Conservation (phyloP, 805 yeast genomes). For the Saccharomycopsis sp. region DNA sequence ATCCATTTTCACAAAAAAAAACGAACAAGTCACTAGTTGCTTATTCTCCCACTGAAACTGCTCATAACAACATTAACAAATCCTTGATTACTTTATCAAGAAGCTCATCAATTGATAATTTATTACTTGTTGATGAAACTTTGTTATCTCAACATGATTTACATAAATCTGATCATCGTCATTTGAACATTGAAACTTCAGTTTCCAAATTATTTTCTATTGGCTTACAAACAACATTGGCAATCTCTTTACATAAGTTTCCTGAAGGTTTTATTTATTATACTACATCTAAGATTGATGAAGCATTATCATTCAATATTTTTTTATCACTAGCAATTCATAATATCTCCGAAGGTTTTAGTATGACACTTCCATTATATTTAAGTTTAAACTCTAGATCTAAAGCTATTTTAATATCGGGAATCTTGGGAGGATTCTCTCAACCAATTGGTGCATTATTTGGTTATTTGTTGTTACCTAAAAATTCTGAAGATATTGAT, state of each 20-base stretch:
- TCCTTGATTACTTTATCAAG: background rate
- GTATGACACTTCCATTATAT: slow-evolving; percentile 85
- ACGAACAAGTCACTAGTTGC: slow-evolving; percentile 5
- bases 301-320: slow-evolving; percentile 61
- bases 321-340: slow-evolving; percentile 81
- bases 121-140: slow-evolving; percentile 8
- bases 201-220: slow-evolving; percentile 70
- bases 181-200: slow-evolving; percentile 61
- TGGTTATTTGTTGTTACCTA: slow-evolving; percentile 45
- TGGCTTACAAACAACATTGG: slow-evolving; percentile 84
- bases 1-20: slow-evolving; percentile 13
- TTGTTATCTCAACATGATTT: slow-evolving; percentile 23
- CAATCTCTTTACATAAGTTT: slow-evolving; percentile 78
- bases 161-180: slow-evolving; percentile 52
- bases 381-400: slow-evolving; percentile 55
- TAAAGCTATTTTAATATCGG: slow-evolving; percentile 55
- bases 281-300: slow-evolving; percentile 59
- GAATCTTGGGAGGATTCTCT: slow-evolving; percentile 67
- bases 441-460: slow-evolving; percentile 84
- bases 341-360: slow-evolving; percentile 88
- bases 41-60: slow-evolving; percentile 3
- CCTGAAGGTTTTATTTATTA: slow-evolving; percentile 93
- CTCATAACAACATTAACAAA: background rate
- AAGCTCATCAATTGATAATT: slow-evolving; percentile 10
- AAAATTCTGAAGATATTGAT: slow-evolving; percentile 26